Base-by-base conservation (phyloP, 306 rosid species). In the Trifolium fragiferum region DNA sequence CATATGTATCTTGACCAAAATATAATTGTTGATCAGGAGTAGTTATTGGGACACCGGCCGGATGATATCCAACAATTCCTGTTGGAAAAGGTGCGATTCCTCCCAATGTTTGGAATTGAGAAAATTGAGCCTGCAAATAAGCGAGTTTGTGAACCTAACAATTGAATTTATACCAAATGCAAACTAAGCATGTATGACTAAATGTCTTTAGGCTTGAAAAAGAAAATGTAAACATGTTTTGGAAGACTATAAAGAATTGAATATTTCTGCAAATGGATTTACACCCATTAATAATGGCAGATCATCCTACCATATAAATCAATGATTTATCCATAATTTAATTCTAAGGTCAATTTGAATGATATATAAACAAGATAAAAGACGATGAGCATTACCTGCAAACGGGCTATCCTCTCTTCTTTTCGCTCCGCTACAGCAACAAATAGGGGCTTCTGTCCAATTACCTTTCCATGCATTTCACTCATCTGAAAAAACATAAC, bases 391-490 rank as follows among this genome's bases (percentile, higher is more conserved):
- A 55, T 25, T 43, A 93, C 98, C 93, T 85, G 90, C 64, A 93
- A 46, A 35, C 44, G 75, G 66, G 93, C 92, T 77, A 76, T 89
- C 60, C 97, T 84, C 47, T 93, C 96, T 74, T 93, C 98, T 76
- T 86, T 93, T 54, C 87, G 89, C 75, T 93, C 97, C 35, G 98
- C 98, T 21, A 93, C 89, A 21, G 92, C 97, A 66, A 93, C 96
- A 63, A 86, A 91, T 11, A 90, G 68, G 73, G 97, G 97, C 63
- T 90, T 93, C 38, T 61, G 66, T 57, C 89, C 98, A 32, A 89
- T 76, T 80, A 93, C 75, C 86, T 84, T 93, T 10, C 97, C 90
- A 70, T 85, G 88, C 96, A 90, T 85, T 64, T 84, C 97, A 65
- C 59, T 75, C 60, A 93, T 66, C 97, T 93, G 77, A 19, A 51